These are phyloP conservation scores for Solanum tarijense DNA, from an alignment of 257 asterid species.

Conservation along the genomic window DNA sequence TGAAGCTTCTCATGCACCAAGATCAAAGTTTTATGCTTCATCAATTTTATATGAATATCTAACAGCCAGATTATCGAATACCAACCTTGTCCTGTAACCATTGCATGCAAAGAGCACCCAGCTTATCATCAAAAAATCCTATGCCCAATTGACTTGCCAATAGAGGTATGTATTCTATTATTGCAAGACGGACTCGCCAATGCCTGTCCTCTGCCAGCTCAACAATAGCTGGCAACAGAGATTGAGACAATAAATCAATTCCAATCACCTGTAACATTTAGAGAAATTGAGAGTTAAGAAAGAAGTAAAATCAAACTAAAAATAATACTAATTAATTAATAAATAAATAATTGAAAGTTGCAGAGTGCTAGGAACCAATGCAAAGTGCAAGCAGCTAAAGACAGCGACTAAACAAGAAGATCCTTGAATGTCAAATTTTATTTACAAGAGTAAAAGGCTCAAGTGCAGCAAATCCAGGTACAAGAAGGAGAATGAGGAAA, in stretches of 20 bases:
- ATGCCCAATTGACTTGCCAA: constrained; percentile 78
- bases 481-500: background rate
- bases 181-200: constrained; percentile 85
- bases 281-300: background rate
- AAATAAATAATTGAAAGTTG: background rate
- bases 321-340: background rate
- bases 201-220: constrained; percentile 91
- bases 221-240: constrained; percentile 73
- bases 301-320: background rate
- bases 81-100: constrained; percentile 82
- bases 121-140: constrained; percentile 75
- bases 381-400: background rate
- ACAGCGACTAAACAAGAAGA: background rate
- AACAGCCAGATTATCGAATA: background rate
- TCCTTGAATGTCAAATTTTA: background rate
- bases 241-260: constrained; percentile 69
- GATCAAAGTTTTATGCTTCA: background rate
- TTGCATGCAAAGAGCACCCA: constrained; percentile 87
- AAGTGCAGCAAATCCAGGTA: background rate
- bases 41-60: background rate
- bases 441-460: background rate
- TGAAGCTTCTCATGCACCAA: background rate
- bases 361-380: background rate
- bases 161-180: constrained; percentile 72
- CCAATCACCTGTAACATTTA: constrained; percentile 52